Base-by-base conservation (phyloP, 306 rosid genomes). In the Sesbania bispinosa region DNA sequence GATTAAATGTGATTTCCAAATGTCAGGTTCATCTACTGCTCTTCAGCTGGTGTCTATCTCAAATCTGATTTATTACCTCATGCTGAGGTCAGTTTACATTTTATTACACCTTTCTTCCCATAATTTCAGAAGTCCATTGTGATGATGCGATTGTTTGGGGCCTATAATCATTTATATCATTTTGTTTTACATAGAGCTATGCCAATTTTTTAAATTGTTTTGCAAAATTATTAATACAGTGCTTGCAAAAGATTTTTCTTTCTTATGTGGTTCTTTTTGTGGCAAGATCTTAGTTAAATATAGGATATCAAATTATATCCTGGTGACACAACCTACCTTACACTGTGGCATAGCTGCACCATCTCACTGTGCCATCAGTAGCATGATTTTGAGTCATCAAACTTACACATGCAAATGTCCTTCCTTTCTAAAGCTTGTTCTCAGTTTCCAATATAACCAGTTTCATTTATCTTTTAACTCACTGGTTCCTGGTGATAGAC, bases 1-100 rank as follows among this genome's bases (percentile, higher is more conserved):
- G 46, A 47, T 32, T 10, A 27, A 16, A 24, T 15, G 47, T 64
- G 59, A 4, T 45, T 73, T 24, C 39, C 57, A 33, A 58, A 67
- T 79, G 41, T 81, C 90, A 94, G 99, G 91, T 91, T 77, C 84
- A 94, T 94, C 69, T 94, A 94, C 96, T 94, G 99, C 73, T 94
- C 99, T 67, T 94, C 97, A 35, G 99, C 99, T 0, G 99, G 99
- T 72, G 96, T 94, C n/a, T 91, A 94, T 77, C 96, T 86, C 69
- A 94, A 94, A 80, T 81, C 96, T 59, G 99, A 91, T 81, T 74
- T 84, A 50, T 67, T 80, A 48, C 97, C 99, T 68, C 99, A 94
- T 38, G 83, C 80, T 60, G 99, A 94, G 96, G 97, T 89, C 30
- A 76, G 90, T 73, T 64, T 6, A 67, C 58, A 66, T 41, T 67